Conservation (phyloP, 192 early-diverging fungal species). For the Radiomyces spectabilis region DNA sequence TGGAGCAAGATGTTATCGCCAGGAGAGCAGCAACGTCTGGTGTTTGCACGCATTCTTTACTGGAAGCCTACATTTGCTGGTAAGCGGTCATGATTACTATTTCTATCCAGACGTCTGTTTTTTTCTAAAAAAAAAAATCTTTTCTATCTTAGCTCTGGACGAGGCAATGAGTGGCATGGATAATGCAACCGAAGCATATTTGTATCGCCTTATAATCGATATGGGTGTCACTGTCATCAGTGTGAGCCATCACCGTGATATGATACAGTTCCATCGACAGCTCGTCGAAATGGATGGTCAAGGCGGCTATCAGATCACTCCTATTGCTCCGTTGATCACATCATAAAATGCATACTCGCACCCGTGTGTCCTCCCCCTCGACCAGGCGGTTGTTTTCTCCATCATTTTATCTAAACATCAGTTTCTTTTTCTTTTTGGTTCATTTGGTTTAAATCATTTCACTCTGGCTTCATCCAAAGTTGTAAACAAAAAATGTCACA, state of each 20-base stretch:
- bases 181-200: slow-evolving; percentile 30
- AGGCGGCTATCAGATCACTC: slow-evolving; percentile 16
- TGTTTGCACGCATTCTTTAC: slow-evolving; percentile 62
- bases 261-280: slow-evolving; percentile 42
- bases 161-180: slow-evolving; percentile 69
- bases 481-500: no score
- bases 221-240: slow-evolving; percentile 81
- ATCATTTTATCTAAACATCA: no score
- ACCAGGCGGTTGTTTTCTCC: no score
- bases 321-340: neutral
- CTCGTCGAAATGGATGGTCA: slow-evolving; percentile 32
- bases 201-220: slow-evolving; percentile 55
- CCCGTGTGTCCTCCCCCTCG: no score
- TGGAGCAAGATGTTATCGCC: slow-evolving; percentile 70
- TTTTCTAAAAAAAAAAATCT: no score
- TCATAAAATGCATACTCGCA: no score
- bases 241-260: slow-evolving; percentile 68
- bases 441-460: no score
- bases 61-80: slow-evolving; percentile 68
- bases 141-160: slow-evolving; percentile 58
- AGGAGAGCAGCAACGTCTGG: slow-evolving; percentile 68
- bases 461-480: no score
- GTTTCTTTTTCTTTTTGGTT: no score
- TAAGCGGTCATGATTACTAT: slow-evolving; percentile 11
- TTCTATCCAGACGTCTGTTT: slow-evolving; percentile 12